A percentile compares a stretch with the other conserved stretches of the same genome.
Evolutionary conservation across 2,329 filamentous ascomycete genomes (phyloP).

Genomic region (Fusarium mangiferae): DNA sequence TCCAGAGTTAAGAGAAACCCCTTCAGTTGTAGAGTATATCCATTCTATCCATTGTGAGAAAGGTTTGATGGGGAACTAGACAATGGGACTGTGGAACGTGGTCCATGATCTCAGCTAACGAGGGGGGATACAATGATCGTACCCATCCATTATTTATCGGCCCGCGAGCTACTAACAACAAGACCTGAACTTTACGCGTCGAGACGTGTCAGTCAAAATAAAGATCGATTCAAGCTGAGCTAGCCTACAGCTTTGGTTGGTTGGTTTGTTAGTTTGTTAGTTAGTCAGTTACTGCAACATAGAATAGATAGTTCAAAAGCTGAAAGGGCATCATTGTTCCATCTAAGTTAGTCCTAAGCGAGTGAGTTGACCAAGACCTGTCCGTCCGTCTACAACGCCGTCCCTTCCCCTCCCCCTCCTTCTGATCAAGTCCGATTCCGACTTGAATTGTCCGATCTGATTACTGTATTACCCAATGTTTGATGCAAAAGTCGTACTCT

Average conservation of each 20-base stretch:
- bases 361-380: conserved; percentile 44
- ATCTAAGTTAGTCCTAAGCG: conserved; percentile 38
- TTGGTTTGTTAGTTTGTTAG: not conserved
- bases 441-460: conserved; percentile 7
- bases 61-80: not conserved
- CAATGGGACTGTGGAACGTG: conserved; percentile 30
- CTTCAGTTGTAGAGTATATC: conserved; percentile 12
- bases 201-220: conserved; percentile 23
- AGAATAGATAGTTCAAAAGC: conserved; percentile 4
- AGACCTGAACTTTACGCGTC: conserved; percentile 12
- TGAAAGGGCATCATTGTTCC: conserved; percentile 38
- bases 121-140: conserved; percentile 19
- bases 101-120: conserved; percentile 1
- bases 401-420: conserved; percentile 25
- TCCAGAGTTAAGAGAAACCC: not conserved
- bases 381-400: conserved; percentile 47
- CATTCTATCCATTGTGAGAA: conserved; percentile 18
- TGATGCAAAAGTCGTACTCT: conserved; percentile 36
- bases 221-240: not conserved
- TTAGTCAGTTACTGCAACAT: not conserved
- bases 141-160: conserved; percentile 23
- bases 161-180: conserved; percentile 14
- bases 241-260: not conserved
- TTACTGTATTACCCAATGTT: conserved; percentile 46
- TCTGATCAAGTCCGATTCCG: conserved; percentile 5